A percentile compares a stretch with the other conserved stretches of the same genome.
Evolutionary conservation across 768 basidiomycete species (phyloP).

Genomic region (Tylopilus felleus): DNA sequence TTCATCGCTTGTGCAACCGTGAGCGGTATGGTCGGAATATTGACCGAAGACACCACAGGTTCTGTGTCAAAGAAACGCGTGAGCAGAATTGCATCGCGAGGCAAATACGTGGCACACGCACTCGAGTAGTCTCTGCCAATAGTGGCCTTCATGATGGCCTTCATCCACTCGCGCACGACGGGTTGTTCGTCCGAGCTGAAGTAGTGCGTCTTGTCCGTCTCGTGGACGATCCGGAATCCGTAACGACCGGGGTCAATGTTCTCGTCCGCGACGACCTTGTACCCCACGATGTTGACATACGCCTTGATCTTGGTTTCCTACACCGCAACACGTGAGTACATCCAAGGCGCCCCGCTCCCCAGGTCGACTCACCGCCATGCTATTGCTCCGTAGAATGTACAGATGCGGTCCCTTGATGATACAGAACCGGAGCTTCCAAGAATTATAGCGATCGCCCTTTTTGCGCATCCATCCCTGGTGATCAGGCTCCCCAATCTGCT

Average conservation of each 20-base stretch:
- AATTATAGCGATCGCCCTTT: constrained; percentile 88
- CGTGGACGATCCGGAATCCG: constrained; percentile 93
- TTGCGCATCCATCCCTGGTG: constrained; percentile 94
- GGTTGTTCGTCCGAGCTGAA: constrained; percentile 90
- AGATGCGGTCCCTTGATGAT: constrained; percentile 89
- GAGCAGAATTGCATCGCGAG: neutral
- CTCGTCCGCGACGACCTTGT: constrained; percentile 91
- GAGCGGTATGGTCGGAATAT: constrained; percentile 94
- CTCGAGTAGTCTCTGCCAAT: constrained; percentile 92
- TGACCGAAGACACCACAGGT: constrained; percentile 93
- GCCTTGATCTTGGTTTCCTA: constrained; percentile 95
- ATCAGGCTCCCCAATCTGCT: constrained; percentile 90
- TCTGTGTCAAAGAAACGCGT: constrained; percentile 42
- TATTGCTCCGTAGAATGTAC: constrained; percentile 81
- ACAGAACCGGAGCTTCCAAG: constrained; percentile 91
- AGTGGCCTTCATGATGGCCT: constrained; percentile 98
- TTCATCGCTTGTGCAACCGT: constrained; percentile 96
- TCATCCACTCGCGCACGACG: constrained; percentile 97
- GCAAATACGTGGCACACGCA: constrained; percentile 37
- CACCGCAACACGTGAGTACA: neutral
- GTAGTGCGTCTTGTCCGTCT: constrained; percentile 79
- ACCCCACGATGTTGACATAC: constrained; percentile 88
- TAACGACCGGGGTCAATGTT: constrained; percentile 89
- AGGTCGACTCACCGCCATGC: constrained; percentile 36
- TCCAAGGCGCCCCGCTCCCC: neutral